Conservation (phyloP, 192 early-diverging fungal genomes). For the Entomortierella lignicola region DNA sequence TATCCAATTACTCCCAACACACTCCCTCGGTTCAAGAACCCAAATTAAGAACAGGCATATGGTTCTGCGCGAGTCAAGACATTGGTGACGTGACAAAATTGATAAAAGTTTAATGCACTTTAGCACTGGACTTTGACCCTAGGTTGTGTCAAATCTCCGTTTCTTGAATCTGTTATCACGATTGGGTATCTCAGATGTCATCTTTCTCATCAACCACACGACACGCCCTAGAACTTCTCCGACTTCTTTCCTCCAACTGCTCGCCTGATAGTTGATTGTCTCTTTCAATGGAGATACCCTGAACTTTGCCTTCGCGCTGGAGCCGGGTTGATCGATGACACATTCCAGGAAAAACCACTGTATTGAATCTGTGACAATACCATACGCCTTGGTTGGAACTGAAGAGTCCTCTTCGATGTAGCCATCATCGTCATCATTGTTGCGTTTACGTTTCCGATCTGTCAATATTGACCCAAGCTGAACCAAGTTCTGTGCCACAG, state of each 20-base stretch:
- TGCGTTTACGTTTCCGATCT: conserved; percentile 8
- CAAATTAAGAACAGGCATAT: background rate
- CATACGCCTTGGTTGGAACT: conserved; percentile 34
- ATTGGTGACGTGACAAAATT: too few relatives aligned
- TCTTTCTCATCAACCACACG: conserved; percentile 29
- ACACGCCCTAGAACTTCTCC: conserved; percentile 5
- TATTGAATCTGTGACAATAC: conserved; percentile 34
- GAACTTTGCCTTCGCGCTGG: conserved; percentile 9
- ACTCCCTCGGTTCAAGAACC: conserved; percentile 3
- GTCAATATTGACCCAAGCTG: conserved; percentile 41
- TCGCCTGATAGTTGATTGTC: conserved; percentile 10
- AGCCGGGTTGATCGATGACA: conserved; percentile 7
- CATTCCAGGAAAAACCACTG: conserved; percentile 49
- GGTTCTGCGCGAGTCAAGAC: conserved; percentile 4
- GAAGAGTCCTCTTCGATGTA: conserved; percentile 13
- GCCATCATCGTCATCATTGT: conserved; percentile 20
- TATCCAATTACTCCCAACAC: background rate
- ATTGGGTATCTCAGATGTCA: conserved; percentile 23
- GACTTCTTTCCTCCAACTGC: conserved; percentile 14
- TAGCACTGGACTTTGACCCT: too few relatives aligned
- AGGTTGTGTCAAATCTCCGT: too few relatives aligned
- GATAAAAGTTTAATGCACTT: too few relatives aligned
- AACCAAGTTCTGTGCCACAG: conserved; percentile 32
- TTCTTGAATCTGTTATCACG: too few relatives aligned
- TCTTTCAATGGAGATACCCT: conserved; percentile 16